phyloP scores from a whole-genome alignment of 768 basidiomycete species.

The Rhodotorula kratochvilovae region DNA sequence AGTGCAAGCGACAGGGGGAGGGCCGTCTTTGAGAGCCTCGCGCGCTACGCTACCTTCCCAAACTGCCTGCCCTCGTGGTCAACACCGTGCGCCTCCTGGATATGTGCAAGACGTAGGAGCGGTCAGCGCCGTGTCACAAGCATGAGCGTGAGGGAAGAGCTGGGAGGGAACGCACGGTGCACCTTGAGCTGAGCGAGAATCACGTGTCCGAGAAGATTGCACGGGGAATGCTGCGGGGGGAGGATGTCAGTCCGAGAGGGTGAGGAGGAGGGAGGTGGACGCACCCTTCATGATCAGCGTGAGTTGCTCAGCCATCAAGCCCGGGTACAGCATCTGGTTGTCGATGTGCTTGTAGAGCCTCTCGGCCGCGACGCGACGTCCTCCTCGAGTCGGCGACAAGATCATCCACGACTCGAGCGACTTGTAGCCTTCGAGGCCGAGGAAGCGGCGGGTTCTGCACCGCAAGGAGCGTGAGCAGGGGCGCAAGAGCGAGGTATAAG shows the following conservation, averaged over 20 bases:
- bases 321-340: slow-evolving; percentile 68
- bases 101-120: too few relatives aligned
- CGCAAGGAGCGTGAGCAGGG: neutral
- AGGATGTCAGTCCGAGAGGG: neutral
- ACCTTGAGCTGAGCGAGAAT: slow-evolving; percentile 53
- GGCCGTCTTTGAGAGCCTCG: too few relatives aligned
- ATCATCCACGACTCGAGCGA: slow-evolving; percentile 48
- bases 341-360: slow-evolving; percentile 68
- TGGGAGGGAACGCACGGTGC: slow-evolving; percentile 61
- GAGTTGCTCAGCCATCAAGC: slow-evolving; percentile 58
- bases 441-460: neutral
- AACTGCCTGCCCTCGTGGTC: too few relatives aligned
- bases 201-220: slow-evolving; percentile 59
- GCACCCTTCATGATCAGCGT: slow-evolving; percentile 60
- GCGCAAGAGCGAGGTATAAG: neutral
- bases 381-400: slow-evolving; percentile 45
- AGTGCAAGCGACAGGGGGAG: too few relatives aligned
- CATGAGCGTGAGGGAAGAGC: slow-evolving; percentile 47
- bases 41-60: too few relatives aligned
- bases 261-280: neutral
- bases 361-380: slow-evolving; percentile 51
- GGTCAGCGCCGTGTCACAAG: too few relatives aligned
- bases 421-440: slow-evolving; percentile 7
- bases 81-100: too few relatives aligned
- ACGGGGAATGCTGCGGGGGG: slow-evolving; percentile 12